Conservation (phyloP, 179 eudicot genomes). For the Drosera spatulata region DNA sequence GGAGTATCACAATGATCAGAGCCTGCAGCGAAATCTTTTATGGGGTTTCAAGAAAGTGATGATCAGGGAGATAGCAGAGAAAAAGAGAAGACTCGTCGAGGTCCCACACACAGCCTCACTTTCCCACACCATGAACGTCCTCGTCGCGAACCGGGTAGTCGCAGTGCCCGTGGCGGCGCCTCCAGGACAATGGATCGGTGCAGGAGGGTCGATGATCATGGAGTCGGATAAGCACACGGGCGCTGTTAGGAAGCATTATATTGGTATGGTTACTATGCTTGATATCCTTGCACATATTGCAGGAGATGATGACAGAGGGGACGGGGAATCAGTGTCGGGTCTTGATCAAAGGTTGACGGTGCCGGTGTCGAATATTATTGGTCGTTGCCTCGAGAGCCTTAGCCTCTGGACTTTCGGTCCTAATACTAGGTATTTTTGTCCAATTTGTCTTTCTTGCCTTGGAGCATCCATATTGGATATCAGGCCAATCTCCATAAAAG, state of each 20-base stretch:
- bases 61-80: conserved; percentile 37
- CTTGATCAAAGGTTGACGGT: conserved; percentile 43
- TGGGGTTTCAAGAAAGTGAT: conserved; percentile 11
- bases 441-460: no score
- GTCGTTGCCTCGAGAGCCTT: conserved; percentile 72
- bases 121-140: conserved; percentile 63
- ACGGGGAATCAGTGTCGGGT: conserved; percentile 10
- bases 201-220: conserved; percentile 90
- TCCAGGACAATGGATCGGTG: conserved; percentile 95
- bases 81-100: conserved; percentile 64
- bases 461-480: no score
- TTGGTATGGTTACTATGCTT: conserved; percentile 90
- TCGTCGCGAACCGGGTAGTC: conserved; percentile 62
- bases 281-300: conserved; percentile 78
- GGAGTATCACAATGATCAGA: no score
- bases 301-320: conserved; percentile 17
- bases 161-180: conserved; percentile 95
- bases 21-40: no score
- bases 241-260: conserved; percentile 64
- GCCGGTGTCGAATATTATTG: conserved; percentile 74
- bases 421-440: conserved; percentile 33
- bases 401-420: conserved; percentile 89
- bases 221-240: conserved; percentile 88
- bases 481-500: no score
- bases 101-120: conserved; percentile 84